Conservation (phyloP, 345 rosid species). For the rapeseed (Brassica napus) region Da-Ae NC_063450.1:27725001-27725500, state of each 20-base stretch:
- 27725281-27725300: constrained; percentile 48
- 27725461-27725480: constrained; percentile 71
- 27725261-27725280: constrained; percentile 71
- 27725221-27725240: constrained; percentile 49
- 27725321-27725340: constrained; percentile 60
- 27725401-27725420: constrained; percentile 48
- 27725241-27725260: constrained; percentile 56
- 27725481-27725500: constrained; percentile 36
- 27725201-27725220: constrained; percentile 52
- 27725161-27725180: neutral
- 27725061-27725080: constrained; percentile 56
- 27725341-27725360: constrained; percentile 55
- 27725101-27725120: constrained; percentile 69
- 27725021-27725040: constrained; percentile 89
- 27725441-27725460: constrained; percentile 59
- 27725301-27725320: constrained; percentile 67
- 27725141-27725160: neutral
- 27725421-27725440: constrained; percentile 43
- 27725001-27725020: constrained; percentile 49
- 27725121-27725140: constrained; percentile 62
- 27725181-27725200: constrained; percentile 43
- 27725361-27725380: constrained; percentile 46
- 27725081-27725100: constrained; percentile 63
- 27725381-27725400: constrained; percentile 40
- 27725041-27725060: constrained; percentile 71